A percentile compares a stretch with the other conserved stretches of the same genome.
Conservation (phyloP, 1,139 yeast species). For the Magnusiomyces paraingens region DNA sequence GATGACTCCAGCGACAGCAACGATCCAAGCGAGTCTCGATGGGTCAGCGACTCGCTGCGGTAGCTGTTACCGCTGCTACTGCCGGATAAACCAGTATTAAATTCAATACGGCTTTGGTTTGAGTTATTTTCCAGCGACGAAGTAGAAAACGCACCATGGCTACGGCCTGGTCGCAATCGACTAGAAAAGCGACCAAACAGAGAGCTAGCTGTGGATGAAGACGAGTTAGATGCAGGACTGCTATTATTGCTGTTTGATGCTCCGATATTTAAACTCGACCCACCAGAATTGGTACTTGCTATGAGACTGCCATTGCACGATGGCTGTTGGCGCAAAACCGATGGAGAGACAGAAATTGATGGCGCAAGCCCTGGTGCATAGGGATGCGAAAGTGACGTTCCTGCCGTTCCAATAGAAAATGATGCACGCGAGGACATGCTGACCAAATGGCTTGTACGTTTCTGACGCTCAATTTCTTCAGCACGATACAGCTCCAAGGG, state of each 20-base stretch:
- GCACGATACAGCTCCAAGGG: constrained; percentile 25
- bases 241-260: no score
- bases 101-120: constrained; percentile 24
- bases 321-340: constrained; percentile 3
- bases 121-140: constrained; percentile 9
- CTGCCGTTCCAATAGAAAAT: constrained; percentile 4
- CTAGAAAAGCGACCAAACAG: constrained; percentile 11
- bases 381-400: constrained; percentile 7
- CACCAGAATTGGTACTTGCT: no score
- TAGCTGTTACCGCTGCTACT: no score
- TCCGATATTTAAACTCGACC: no score
- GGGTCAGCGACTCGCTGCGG: no score
- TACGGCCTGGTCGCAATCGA: constrained; percentile 19
- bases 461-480: constrained; percentile 14
- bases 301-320: neutral
- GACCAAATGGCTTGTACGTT: constrained; percentile 9
- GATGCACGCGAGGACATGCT: constrained; percentile 8
- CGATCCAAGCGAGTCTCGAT: constrained; percentile 27
- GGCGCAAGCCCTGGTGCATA: constrained; percentile 11
- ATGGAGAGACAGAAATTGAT: constrained; percentile 15
- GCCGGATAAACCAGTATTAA: neutral
- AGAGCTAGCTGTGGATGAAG: constrained; percentile 6
- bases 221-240: no score
- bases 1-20: constrained; percentile 27
- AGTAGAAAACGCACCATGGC: constrained; percentile 5